A percentile compares a stretch with the other conserved stretches of the same genome.
Conservation (phyloP, 148 eudicot species). For the Salicornia ramosissima region DNA sequence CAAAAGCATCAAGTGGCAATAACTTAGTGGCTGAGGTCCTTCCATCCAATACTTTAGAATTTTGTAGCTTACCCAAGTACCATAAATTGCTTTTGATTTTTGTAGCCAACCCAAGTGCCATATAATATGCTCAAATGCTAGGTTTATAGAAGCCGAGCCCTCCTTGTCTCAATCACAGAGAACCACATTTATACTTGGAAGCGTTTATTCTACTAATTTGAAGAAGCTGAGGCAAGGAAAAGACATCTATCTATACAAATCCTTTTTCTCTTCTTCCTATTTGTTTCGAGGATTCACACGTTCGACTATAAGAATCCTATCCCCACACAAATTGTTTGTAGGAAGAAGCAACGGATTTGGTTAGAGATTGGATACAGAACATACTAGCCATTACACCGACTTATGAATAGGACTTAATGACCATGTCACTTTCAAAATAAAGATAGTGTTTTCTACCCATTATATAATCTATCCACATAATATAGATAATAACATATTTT, state of each 20-base stretch:
- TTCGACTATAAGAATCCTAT: background rate
- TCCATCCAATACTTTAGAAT: background rate
- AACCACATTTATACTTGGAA: background rate
- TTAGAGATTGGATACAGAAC: background rate
- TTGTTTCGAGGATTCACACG: background rate
- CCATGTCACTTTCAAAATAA: too few species aligned
- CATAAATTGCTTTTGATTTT: background rate
- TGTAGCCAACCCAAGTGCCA: background rate
- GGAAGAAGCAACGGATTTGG: background rate
- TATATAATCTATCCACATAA: background rate
- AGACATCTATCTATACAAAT: background rate
- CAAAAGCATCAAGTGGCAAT: background rate
- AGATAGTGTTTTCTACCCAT: background rate
- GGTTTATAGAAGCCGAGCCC: too few species aligned
- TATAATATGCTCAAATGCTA: background rate
- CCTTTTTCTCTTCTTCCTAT: background rate
- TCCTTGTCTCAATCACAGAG: conserved; percentile 1
- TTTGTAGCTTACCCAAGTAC: too few species aligned
- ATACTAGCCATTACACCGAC: background rate
- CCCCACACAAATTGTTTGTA: background rate
- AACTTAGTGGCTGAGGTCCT: background rate
- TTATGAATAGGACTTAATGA: background rate
- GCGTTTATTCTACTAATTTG: background rate
- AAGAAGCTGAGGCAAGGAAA: background rate
- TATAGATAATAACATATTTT: too few species aligned